Evolutionary conservation across 2,329 filamentous ascomycete species (phyloP).

Genomic region (Neopestalotiopsis sp.): DNA sequence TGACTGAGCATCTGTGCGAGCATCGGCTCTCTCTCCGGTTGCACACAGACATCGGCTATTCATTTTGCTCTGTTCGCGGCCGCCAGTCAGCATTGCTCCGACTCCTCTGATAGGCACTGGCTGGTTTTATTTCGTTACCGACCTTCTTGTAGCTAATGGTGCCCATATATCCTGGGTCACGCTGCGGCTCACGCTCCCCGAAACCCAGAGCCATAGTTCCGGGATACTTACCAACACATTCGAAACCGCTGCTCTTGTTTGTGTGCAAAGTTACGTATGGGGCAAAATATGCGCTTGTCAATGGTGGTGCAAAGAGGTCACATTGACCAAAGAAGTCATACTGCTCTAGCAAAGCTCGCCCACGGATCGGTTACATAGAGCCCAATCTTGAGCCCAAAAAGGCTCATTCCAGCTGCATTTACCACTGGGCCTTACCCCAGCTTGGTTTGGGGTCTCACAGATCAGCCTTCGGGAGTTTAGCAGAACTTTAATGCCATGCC

Average conservation of each 20-base stretch:
- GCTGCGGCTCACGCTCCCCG: constrained; percentile 4
- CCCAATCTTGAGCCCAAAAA: background rate
- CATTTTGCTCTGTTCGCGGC: background rate
- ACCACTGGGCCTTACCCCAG: constrained; percentile 25
- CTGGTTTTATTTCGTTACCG: background rate
- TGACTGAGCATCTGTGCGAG: constrained; percentile 1
- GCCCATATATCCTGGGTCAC: constrained; percentile 5
- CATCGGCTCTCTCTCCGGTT: background rate
- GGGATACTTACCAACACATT: background rate
- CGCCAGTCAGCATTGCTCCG: background rate
- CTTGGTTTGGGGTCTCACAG: constrained; percentile 29
- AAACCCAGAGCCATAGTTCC: background rate
- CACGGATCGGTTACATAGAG: background rate
- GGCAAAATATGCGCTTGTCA: background rate
- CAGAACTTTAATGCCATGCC: constrained; percentile 21
- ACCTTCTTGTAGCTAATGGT: background rate
- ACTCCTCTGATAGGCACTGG: background rate
- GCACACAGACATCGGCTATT: background rate
- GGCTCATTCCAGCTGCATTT: background rate
- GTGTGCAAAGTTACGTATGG: background rate
- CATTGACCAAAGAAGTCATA: background rate
- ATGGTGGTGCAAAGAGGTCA: background rate
- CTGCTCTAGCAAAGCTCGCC: background rate
- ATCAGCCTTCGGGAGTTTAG: constrained; percentile 28
- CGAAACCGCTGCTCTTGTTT: background rate